Percentiles rank a stretch among this genome's conserved stretches.
Conservation (phyloP, 192 early-diverging fungal genomes). For the Coemansia guatemalensis region DNA sequence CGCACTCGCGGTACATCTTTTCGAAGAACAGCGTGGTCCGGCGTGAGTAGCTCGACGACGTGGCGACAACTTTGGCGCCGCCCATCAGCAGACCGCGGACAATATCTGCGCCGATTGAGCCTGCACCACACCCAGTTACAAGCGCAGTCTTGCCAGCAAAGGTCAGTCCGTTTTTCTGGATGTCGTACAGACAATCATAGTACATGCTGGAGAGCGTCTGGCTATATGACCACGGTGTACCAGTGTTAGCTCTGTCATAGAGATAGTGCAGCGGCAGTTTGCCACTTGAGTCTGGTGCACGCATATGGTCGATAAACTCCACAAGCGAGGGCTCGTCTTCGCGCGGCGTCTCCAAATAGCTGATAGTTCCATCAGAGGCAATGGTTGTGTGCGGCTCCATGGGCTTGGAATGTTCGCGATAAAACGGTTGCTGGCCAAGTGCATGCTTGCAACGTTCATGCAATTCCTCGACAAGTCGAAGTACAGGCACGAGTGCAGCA, state of each 20-base stretch:
- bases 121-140: constrained; percentile 87
- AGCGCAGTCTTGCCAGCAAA: constrained; percentile 81
- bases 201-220: constrained; percentile 69
- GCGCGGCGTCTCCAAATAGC: too few species aligned
- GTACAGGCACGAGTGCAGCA: too few species aligned
- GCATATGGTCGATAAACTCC: too few species aligned
- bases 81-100: constrained; percentile 87
- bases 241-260: not conserved
- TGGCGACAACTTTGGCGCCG: constrained; percentile 86
- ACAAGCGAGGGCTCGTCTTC: too few species aligned
- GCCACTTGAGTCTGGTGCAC: too few species aligned
- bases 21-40: constrained; percentile 82
- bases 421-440: too few species aligned
- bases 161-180: constrained; percentile 74
- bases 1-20: constrained; percentile 80
- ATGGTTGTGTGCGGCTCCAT: too few species aligned
- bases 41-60: constrained; percentile 82
- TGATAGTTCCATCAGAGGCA: too few species aligned
- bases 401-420: too few species aligned
- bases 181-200: constrained; percentile 67
- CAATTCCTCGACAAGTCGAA: too few species aligned
- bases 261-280: constrained; percentile 53
- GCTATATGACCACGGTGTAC: constrained; percentile 62
- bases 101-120: too few species aligned
- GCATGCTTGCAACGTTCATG: too few species aligned